Conservation (phyloP, 176 grass and related monocot genomes). For the Oryza meyeriana region DNA sequence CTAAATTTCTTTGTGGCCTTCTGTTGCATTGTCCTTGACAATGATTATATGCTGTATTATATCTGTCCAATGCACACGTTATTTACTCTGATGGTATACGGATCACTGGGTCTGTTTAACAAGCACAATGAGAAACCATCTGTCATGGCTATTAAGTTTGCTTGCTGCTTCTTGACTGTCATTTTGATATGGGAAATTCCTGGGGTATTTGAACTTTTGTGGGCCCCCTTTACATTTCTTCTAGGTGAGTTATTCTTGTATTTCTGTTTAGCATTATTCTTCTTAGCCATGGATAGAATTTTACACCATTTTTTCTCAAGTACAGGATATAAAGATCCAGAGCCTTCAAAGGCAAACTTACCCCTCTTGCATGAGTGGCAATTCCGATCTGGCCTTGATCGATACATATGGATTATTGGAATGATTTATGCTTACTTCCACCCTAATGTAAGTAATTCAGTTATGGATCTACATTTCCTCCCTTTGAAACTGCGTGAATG, state of each 20-base stretch:
- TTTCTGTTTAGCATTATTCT: constrained; percentile 15
- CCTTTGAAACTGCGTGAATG: not conserved
- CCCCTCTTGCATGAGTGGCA: constrained; percentile 88
- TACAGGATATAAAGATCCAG: constrained; percentile 88
- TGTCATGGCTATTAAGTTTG: constrained; percentile 81
- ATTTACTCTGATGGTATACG: constrained; percentile 93
- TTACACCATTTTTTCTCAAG: not conserved
- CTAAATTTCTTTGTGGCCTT: constrained; percentile 75
- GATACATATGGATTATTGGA: constrained; percentile 98
- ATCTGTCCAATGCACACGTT: constrained; percentile 89
- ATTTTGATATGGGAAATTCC: constrained; percentile 97
- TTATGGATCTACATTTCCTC: not conserved
- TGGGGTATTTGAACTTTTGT: constrained; percentile 75
- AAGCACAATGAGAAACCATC: constrained; percentile 91
- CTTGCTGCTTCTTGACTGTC: constrained; percentile 71
- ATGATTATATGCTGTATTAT: constrained; percentile 82
- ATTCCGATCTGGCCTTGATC: constrained; percentile 94
- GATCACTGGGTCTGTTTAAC: constrained; percentile 84
- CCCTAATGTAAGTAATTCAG: constrained; percentile 71
- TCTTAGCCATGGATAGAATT: not conserved
- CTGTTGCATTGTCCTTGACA: constrained; percentile 84
- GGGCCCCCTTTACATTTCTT: constrained; percentile 79
- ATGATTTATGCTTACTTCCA: constrained; percentile 99
- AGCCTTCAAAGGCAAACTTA: constrained; percentile 70
- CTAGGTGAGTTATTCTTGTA: constrained; percentile 55